Evolutionary conservation across 306 rosid genomes (phyloP).

Genomic region (Macrotyloma uniflorum): DNA sequence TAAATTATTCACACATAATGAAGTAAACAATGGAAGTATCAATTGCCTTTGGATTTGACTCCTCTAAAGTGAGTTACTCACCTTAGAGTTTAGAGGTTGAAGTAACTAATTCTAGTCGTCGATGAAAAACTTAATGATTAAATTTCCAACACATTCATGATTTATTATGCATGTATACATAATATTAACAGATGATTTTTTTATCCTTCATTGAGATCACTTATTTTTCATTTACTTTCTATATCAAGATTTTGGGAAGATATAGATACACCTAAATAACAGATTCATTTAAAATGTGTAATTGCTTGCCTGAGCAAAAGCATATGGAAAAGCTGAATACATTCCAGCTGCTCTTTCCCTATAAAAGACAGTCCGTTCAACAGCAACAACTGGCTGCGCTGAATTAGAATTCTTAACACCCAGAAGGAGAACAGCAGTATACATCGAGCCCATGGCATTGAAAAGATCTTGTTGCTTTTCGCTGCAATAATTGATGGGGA

Average conservation of each 20-base stretch:
- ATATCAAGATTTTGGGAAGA: neutral
- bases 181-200: no score
- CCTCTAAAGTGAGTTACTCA: no score
- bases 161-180: no score
- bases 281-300: neutral
- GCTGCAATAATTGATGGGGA: constrained; percentile 36
- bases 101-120: no score
- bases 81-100: no score
- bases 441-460: constrained; percentile 69
- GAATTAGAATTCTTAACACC: constrained; percentile 49
- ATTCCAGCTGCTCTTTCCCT: constrained; percentile 69
- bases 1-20: neutral
- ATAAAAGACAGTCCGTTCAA: constrained; percentile 61
- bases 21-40: neutral
- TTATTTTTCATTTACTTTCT: neutral
- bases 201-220: no score
- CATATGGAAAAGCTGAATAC: constrained; percentile 69
- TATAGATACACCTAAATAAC: neutral
- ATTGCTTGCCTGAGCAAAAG: constrained; percentile 59
- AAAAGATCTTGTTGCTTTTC: constrained; percentile 49
- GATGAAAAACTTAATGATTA: no score
- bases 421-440: constrained; percentile 58
- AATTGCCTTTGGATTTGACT: neutral
- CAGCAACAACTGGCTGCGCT: constrained; percentile 57
- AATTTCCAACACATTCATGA: no score